Evolutionary conservation across 2,329 filamentous ascomycete species (phyloP), one percentile per base, ranked within the genome.

Genomic region (Teratosphaeria viscida): DNA sequence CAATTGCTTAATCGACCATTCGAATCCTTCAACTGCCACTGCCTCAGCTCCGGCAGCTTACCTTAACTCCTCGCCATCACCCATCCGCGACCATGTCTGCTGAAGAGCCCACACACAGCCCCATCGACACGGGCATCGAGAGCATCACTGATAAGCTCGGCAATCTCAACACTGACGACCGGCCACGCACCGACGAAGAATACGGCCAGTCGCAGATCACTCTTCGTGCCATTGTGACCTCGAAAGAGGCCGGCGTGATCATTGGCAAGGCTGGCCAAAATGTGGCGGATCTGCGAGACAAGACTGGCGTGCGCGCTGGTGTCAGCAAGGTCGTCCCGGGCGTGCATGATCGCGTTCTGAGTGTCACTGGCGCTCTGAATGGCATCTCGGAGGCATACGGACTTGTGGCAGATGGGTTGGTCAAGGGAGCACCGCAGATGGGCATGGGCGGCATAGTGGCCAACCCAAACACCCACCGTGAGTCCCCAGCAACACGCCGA

Each of bases 181-280:
- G 92, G 62, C 92, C 90, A 70, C 94, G 92, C 79, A 95, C 92
- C 61, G 94, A 99, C 69, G 92, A 97, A 74, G 94, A 99, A 76
- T 99, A 99, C 73, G 91, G 90, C 57, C 85, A 91, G 74, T 86
- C 92, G 57, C 89, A 95, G 77, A 82, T 99, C 70, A 99, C 94
- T 63, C 85, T 99, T 64, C 89, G 94, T 74, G 94, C 94, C 68
- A 96, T 99, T 73, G 94, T 99, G 67, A 96, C 94, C 37, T 96
- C 94, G 75, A 97, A 97, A 80, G 94, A 99, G 78, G 94, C 94
- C 61, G 94, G 94, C 72, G 91, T 99, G 70, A 97, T 99, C 76
- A 99, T 99, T 75, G 94, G 94, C 76, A 99, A 99, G 79, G 91
- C 88, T 60, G 94, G 94, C 73, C 96, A 97, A 82, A 97, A 99